Conservation (phyloP, 805 yeast species). For the Lachancea fermentati region DNA sequence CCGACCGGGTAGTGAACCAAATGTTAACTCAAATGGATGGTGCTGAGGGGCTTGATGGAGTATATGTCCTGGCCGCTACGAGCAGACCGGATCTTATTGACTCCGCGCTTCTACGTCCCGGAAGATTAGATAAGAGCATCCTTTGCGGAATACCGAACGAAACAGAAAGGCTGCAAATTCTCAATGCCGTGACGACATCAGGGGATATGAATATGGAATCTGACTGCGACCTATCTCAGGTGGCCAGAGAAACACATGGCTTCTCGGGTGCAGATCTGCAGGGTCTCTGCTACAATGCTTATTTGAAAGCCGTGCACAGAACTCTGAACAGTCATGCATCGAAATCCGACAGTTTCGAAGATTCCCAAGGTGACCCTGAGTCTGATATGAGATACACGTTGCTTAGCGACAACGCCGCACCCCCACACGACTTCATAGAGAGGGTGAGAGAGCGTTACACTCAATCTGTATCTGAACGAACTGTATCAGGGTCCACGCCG, state of each 20-base stretch:
- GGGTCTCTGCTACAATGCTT: slow-evolving; percentile 87
- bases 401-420: not conserved
- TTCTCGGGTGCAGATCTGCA: slow-evolving; percentile 95
- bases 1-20: slow-evolving; percentile 96
- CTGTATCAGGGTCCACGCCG: not conserved
- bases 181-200: slow-evolving; percentile 27
- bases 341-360: too few relatives aligned
- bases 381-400: not conserved
- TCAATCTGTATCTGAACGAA: not conserved
- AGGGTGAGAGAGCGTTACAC: not conserved
- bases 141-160: slow-evolving; percentile 80
- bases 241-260: slow-evolving; percentile 63
- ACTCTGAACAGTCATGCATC: slow-evolving; percentile 35
- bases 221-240: slow-evolving; percentile 44
- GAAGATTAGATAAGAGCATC: slow-evolving; percentile 88
- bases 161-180: slow-evolving; percentile 68
- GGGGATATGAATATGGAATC: slow-evolving; percentile 44
- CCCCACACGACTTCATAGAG: not conserved
- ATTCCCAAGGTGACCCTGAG: not conserved
- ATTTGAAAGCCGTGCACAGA: slow-evolving; percentile 75
- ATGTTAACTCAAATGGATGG: slow-evolving; percentile 98
- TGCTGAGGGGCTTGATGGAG: slow-evolving; percentile 96
- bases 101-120: slow-evolving; percentile 91
- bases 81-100: slow-evolving; percentile 94
- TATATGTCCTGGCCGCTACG: slow-evolving; percentile 93